Evolutionary conservation across 2,329 filamentous ascomycete genomes (phyloP).

Genomic region (Colletotrichum eleusines): DNA sequence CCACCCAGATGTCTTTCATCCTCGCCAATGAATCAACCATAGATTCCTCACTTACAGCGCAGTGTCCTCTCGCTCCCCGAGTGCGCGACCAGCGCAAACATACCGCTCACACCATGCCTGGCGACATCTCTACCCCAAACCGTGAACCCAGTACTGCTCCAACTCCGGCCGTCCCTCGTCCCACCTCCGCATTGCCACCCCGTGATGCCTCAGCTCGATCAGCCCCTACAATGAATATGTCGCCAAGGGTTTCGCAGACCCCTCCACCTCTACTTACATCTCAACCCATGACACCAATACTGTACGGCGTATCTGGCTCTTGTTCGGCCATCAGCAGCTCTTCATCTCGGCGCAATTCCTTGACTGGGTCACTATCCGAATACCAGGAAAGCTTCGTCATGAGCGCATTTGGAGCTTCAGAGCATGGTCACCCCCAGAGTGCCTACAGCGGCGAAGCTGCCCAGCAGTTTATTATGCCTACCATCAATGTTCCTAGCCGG

Average conservation of each 20-base stretch:
- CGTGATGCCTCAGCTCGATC: conserved; percentile 16
- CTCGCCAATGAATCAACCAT: conserved; percentile 64
- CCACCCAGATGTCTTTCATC: conserved; percentile 64
- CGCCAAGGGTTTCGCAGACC: conserved; percentile 8
- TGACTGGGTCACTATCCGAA: conserved; percentile 62
- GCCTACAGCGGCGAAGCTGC: conserved; percentile 60
- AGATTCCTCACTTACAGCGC: conserved; percentile 52
- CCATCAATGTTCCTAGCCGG: conserved; percentile 88
- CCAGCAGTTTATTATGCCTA: conserved; percentile 97
- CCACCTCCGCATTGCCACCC: conserved; percentile 44
- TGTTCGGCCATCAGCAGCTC: conserved; percentile 60
- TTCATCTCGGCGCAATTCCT: conserved; percentile 65
- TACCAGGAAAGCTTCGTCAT: conserved; percentile 48
- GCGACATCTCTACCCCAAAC: conserved; percentile 14
- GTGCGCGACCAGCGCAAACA: conserved; percentile 52
- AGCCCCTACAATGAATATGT: conserved; percentile 22
- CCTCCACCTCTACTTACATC: conserved; percentile 49
- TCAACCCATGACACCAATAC: conserved; percentile 60
- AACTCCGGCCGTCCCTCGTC: conserved; percentile 7
- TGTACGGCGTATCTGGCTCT: conserved; percentile 55
- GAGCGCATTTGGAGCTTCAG: conserved; percentile 35
- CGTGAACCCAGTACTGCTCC: conserved; percentile 25
- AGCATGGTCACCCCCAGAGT: conserved; percentile 26
- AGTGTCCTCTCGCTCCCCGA: conserved; percentile 44
- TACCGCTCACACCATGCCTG: neutral